Base-by-base conservation (phyloP, 768 basidiomycete species). In the Amyloporia xantha region DNA sequence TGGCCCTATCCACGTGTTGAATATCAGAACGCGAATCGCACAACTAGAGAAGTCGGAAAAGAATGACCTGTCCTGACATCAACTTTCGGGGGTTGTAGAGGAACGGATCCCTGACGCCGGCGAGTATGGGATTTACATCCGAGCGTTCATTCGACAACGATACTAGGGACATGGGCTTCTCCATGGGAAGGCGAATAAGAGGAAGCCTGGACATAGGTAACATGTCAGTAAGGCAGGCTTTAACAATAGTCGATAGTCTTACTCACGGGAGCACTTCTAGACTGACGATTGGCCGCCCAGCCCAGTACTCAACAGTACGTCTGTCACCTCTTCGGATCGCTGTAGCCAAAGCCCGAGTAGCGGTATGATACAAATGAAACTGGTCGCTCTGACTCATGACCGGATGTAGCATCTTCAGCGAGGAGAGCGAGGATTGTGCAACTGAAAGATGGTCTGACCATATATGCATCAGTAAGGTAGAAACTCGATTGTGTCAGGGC, bases 41-140 rank as follows among this genome's bases (percentile, higher is more conserved):
- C 21, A 33, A 5, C n/a, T 30, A 19, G 11, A 41, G 20, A 5
- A 20, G 4, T 33, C 10, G 4, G 48, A 36, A 44, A 39, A 4
- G 6, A 24, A 72, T 59, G 37, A 89, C 86, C 73, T 82, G 82
- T 13, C 72, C 72, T 25, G 73, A 68, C 36, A 70, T 65, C 5
- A 76, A 66, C 60, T 77, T 82, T 49, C 94, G 73, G 2, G 95
- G 95, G 63, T 97, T 93, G 63, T 96, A 96, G 49, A 98, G 69
- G 67, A 97, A 97, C 1, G 89, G 85, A 62, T 93, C 87, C 19
- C 75, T 78, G 25, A 72, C 69, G 3, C 82, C 82, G 37, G 73
- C 69, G 3, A 85, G 65, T 41, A 84, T 70, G 2, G 82, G 74
- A 23, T 67, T 68, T 3, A 54, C 26, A 2, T 41, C 49, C 2